Evolutionary conservation across 148 eudicot species (phyloP).

Genomic region (Agrostemma githago): DNA sequence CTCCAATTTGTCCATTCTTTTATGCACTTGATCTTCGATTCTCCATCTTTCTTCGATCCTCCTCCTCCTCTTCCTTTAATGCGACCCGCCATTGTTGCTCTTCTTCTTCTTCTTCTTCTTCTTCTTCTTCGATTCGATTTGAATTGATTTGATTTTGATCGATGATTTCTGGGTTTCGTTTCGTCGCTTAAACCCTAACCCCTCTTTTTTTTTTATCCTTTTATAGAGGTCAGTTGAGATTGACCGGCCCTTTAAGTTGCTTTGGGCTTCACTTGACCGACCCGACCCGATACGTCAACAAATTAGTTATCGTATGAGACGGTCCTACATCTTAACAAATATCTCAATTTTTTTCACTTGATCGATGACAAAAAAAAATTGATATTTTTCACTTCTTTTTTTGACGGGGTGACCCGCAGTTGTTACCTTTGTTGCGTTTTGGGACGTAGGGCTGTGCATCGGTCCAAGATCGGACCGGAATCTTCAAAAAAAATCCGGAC

Average conservation of each 20-base stretch:
- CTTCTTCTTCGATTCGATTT: not conserved
- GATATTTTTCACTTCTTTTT: too few relatives aligned
- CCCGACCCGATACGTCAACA: too few relatives aligned
- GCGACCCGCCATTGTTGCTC: slow-evolving; percentile 13
- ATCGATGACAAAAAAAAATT: too few relatives aligned
- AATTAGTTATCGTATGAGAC: too few relatives aligned
- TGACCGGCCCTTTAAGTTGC: not conserved
- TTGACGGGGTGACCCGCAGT: too few relatives aligned
- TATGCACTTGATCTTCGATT: slow-evolving; percentile 27
- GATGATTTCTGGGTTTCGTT: not conserved
- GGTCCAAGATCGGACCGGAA: too few relatives aligned
- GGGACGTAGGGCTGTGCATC: too few relatives aligned
- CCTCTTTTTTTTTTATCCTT: not conserved
- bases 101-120: not conserved
- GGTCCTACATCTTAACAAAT: too few relatives aligned
- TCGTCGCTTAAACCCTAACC: slow-evolving; percentile 10
- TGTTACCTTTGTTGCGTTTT: too few relatives aligned
- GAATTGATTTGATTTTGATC: not conserved
- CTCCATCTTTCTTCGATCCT: slow-evolving; percentile 10
- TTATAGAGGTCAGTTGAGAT: not conserved
- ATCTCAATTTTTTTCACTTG: too few relatives aligned
- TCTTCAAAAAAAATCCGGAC: too few relatives aligned
- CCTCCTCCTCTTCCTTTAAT: slow-evolving; percentile 13
- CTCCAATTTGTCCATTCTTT: slow-evolving; percentile 78
- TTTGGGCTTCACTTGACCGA: not conserved